A percentile compares a stretch with the other conserved stretches of the same genome.
Evolutionary conservation across 78 protist genomes (phyloP).

Genomic region (Protostelium mycophagum): DNA sequence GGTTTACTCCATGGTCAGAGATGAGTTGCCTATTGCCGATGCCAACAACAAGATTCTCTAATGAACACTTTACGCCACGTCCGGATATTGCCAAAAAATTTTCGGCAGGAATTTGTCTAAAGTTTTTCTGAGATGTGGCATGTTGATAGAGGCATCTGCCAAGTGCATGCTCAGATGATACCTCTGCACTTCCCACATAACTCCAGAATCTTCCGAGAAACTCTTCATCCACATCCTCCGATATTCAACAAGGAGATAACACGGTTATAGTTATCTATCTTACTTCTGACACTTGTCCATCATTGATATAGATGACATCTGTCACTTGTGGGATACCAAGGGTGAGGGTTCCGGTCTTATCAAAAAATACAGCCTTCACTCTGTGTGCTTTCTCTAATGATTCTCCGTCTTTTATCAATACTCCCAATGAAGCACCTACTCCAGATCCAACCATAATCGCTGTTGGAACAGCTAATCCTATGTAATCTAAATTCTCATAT

Average conservation of each 20-base stretch:
- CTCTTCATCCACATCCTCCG: no score
- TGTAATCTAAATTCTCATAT: no score
- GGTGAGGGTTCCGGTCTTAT: constrained; percentile 93
- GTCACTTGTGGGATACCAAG: constrained; percentile 61
- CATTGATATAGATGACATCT: not conserved
- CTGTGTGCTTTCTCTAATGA: constrained; percentile 77
- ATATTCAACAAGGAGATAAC: no score
- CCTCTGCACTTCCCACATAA: constrained; percentile 41
- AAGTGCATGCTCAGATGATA: constrained; percentile 71
- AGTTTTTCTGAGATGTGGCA: constrained; percentile 8
- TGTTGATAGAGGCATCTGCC: constrained; percentile 53
- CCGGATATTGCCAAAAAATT: constrained; percentile 42
- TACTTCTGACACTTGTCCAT: not conserved
- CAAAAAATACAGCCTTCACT: constrained; percentile 65
- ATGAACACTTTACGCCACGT: constrained; percentile 25
- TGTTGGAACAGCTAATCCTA: constrained; percentile 90
- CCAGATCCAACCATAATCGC: constrained; percentile 92
- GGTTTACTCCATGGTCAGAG: constrained; percentile 26
- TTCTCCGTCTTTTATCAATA: constrained; percentile 82
- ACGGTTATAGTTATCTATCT: not conserved
- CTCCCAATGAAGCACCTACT: constrained; percentile 71
- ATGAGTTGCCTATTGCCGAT: constrained; percentile 46
- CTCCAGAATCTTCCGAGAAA: no score
- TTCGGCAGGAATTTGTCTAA: constrained; percentile 15
- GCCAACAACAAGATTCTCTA: not conserved